Evolutionary conservation across 352 stramenopile species (phyloP).

Genomic region (Peronospora tabacina): DNA sequence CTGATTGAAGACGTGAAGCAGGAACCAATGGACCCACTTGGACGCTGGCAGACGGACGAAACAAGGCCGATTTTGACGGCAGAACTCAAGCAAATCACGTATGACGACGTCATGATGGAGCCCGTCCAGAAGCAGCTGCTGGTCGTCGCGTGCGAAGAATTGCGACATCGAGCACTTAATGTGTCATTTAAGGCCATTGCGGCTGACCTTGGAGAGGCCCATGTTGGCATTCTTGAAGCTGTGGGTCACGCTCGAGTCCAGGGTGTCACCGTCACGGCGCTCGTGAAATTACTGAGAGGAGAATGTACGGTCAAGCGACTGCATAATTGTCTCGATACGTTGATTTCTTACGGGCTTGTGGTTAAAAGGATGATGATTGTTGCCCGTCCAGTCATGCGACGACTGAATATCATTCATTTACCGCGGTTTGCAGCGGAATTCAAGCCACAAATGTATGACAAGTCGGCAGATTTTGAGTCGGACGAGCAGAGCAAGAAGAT

Average conservation of each 20-base stretch:
- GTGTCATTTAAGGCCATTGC: constrained; percentile 52
- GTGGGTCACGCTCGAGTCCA: constrained; percentile 42
- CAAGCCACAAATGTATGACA: constrained; percentile 54
- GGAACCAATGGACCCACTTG: constrained; percentile 10
- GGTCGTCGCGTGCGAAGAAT: constrained; percentile 52
- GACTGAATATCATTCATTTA: constrained; percentile 76
- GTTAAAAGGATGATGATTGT: constrained; percentile 84
- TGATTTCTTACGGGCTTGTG: constrained; percentile 70
- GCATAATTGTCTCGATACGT: constrained; percentile 68
- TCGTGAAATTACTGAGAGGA: constrained; percentile 30
- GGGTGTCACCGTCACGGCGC: constrained; percentile 48
- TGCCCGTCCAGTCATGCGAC: constrained; percentile 41
- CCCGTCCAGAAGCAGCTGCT: constrained; percentile 10
- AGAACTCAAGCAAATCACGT: constrained; percentile 20
- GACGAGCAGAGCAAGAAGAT: constrained; percentile 73
- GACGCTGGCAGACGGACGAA: not conserved
- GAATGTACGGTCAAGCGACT: constrained; percentile 61
- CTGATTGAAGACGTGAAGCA: constrained; percentile 17
- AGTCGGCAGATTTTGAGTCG: constrained; percentile 70
- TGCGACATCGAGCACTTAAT: constrained; percentile 65
- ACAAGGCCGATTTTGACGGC: not conserved
- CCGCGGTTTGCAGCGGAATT: constrained; percentile 61
- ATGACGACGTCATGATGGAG: constrained; percentile 13
- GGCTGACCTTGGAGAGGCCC: constrained; percentile 51
- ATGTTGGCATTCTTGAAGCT: constrained; percentile 57